Evolutionary conservation across 78 protist species (phyloP).

Genomic region (Protostelium mycophagum): DNA sequence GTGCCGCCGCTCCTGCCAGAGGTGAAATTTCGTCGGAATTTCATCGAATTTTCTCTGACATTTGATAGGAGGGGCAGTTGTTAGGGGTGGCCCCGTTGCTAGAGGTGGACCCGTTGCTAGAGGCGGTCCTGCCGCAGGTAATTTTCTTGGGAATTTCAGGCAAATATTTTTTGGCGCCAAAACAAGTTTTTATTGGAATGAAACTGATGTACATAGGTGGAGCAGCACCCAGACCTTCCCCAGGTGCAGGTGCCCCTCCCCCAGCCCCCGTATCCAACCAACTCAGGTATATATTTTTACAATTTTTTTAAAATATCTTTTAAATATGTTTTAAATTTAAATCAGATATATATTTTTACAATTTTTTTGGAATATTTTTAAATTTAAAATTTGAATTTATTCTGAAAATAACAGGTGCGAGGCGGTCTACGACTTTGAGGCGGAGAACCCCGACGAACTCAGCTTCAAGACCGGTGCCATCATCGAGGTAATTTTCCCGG

Average conservation of each 20-base stretch:
- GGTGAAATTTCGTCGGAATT: neutral
- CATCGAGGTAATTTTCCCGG: conserved; percentile 27
- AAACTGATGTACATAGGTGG: no score
- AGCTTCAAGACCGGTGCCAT: conserved; percentile 61
- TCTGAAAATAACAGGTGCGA: conserved; percentile 1
- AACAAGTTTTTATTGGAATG: no score
- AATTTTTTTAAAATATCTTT: no score
- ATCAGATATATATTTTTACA: no score
- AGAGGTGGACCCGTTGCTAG: neutral
- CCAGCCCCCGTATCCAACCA: no score
- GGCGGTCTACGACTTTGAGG: conserved; percentile 69
- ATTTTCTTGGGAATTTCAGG: neutral
- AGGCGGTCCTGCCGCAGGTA: neutral
- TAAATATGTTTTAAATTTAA: no score
- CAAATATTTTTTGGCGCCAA: neutral
- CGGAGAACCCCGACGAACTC: conserved; percentile 49
- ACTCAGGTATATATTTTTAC: no score
- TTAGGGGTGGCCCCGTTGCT: neutral
- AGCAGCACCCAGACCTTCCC: conserved; percentile 41
- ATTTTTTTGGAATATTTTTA: no score
- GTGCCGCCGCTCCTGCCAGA: neutral
- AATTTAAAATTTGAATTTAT: no score
- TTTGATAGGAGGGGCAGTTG: neutral
- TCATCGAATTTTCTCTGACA: neutral
- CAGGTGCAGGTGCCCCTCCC: conserved; percentile 34